Conservation (phyloP, 176 grass and related monocot genomes). For the Ensete ventricosum region DNA sequence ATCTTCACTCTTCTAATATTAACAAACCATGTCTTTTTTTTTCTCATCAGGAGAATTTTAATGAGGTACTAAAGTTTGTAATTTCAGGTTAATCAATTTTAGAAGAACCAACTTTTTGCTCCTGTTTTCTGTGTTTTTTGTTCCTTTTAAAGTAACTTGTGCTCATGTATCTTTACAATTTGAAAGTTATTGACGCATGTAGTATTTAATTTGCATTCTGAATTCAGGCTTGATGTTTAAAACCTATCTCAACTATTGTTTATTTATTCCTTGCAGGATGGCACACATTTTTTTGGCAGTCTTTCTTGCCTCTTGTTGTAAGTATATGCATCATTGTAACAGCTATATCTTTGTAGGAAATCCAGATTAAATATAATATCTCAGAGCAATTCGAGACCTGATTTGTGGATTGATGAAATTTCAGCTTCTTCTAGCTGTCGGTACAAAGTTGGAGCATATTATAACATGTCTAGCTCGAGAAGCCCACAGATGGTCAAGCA, state of each 20-base stretch:
- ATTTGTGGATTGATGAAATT: constrained; percentile 14
- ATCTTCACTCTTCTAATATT: no score
- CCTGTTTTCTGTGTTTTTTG: not conserved
- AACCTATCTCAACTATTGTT: not conserved
- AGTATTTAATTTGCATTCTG: no score
- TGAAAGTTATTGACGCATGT: no score
- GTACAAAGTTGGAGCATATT: constrained; percentile 78
- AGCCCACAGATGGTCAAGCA: not conserved
- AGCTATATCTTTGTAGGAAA: constrained; percentile 1
- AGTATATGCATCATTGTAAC: constrained; percentile 29
- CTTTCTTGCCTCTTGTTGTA: constrained; percentile 90
- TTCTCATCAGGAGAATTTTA: no score
- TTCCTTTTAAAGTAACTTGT: no score
- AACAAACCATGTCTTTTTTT: no score
- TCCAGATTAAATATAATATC: no score
- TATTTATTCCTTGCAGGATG: constrained; percentile 62
- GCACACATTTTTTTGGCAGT: constrained; percentile 93
- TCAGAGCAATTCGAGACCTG: not conserved
- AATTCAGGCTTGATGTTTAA: no score
- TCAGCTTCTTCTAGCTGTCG: constrained; percentile 74
- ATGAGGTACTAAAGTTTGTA: no score
- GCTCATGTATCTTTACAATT: no score
- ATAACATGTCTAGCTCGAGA: constrained; percentile 66
- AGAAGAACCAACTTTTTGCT: not conserved
- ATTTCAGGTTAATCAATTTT: no score